phyloP scores from a whole-genome alignment of 352 stramenopile genomes.

The Globisporangium parvum region DNA sequence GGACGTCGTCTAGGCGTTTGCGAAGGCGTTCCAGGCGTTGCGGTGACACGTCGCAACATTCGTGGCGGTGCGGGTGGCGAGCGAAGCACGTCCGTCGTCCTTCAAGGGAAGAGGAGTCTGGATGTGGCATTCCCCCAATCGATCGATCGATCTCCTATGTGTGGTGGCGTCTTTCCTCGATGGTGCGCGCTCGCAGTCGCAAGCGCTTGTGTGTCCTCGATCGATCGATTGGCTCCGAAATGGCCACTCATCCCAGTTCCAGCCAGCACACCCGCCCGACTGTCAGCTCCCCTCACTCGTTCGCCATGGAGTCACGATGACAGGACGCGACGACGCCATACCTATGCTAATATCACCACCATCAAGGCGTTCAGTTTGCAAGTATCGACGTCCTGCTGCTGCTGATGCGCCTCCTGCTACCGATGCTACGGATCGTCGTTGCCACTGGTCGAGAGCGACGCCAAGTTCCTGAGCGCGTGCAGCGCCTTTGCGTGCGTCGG shows the following conservation, averaged over 20 bases:
- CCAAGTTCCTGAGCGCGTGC: conserved; percentile 23
- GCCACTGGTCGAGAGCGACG: background rate
- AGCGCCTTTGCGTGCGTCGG: conserved; percentile 28
- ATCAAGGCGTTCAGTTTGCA: no score
- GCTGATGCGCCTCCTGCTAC: background rate
- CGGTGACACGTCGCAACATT: background rate
- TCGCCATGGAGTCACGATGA: background rate
- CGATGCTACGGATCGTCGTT: background rate
- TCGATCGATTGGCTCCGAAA: conserved; percentile 2
- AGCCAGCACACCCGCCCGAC: background rate
- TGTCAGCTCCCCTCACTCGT: background rate
- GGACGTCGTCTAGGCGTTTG: conserved; percentile 39
- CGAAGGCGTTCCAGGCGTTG: background rate
- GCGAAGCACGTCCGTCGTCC: background rate
- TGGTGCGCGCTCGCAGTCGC: conserved; percentile 8
- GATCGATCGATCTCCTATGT: conserved; percentile 8
- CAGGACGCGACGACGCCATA: no score
- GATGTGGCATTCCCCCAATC: conserved; percentile 1
- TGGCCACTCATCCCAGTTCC: conserved; percentile 8
- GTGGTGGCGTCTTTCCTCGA: conserved; percentile 12
- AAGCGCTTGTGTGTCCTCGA: conserved; percentile 11
- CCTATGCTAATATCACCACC: background rate
- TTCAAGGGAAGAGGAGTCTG: conserved; percentile 19
- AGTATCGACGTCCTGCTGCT: no score
- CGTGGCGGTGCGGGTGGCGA: background rate